Conservation (phyloP, 2,329 filamentous ascomycete genomes). For the Zelopaecilomyces penicillatus region DNA sequence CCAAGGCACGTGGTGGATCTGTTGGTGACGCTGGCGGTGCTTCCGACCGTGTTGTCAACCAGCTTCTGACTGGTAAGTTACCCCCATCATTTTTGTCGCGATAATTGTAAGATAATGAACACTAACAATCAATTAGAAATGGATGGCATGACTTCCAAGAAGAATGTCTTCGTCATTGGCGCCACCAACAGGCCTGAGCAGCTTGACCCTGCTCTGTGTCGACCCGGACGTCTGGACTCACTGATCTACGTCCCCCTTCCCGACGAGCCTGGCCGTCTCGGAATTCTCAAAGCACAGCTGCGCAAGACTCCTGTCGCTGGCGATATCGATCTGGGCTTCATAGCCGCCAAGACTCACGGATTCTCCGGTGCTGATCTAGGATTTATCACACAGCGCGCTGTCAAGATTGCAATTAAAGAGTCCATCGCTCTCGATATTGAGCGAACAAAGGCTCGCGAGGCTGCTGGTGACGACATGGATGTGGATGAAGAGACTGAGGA, state of each 20-base stretch:
- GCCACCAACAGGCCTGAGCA: conserved; percentile 98
- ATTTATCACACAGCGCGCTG: conserved; percentile 96
- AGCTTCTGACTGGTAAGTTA: conserved; percentile 83
- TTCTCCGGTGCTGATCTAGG: conserved; percentile 99
- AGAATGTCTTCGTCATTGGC: conserved; percentile 99
- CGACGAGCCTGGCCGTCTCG: conserved; percentile 78
- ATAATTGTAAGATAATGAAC: neutral
- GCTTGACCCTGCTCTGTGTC: conserved; percentile 94
- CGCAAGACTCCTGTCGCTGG: conserved; percentile 90
- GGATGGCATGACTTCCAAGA: conserved; percentile 99
- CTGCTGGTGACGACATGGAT: conserved; percentile 70
- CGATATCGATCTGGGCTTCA: conserved; percentile 84
- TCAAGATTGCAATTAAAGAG: conserved; percentile 99
- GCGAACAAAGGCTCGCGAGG: conserved; percentile 81
- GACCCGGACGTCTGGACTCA: conserved; percentile 96
- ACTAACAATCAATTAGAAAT: conserved; percentile 61
- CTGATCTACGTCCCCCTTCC: conserved; percentile 97
- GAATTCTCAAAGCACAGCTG: conserved; percentile 91
- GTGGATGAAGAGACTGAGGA: conserved; percentile 69
- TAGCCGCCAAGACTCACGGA: conserved; percentile 93
- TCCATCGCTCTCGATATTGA: conserved; percentile 84
- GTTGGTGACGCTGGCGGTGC: conserved; percentile 94
- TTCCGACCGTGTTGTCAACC: conserved; percentile 98
- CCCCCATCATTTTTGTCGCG: neutral
- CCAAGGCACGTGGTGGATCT: conserved; percentile 97